Evolutionary conservation across 2,329 filamentous ascomycete species (phyloP), one percentile per base, ranked within the genome.

Genomic region (Hypomyces perniciosus): DNA sequence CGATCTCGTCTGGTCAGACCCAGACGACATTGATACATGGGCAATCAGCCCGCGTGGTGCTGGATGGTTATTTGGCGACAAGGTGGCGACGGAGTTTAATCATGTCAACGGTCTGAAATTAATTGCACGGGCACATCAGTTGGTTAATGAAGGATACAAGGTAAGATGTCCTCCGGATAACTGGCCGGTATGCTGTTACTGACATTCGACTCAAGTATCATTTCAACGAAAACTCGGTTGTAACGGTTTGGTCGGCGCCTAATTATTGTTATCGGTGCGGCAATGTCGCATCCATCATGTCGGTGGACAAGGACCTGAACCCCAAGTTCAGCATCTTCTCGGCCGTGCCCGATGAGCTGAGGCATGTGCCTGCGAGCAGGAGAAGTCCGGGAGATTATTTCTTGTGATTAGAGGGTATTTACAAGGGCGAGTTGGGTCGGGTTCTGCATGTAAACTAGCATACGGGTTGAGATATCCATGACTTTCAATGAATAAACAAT

Each of bases 141-240:
- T 99, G 2, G 96, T 96, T 61, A 95, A 99, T 63, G 93, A 99
- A 72, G 93, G 93, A 4, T 99, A 95, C 71, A 96, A 99, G 78
- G 88, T 96, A 62, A 56, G 68, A 58, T 9, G 26, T 12, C 27
- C 10, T 8, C 20, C 26, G 4, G 2, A 4, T 3, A 8, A 5
- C 30, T 40, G 8, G 27, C 46, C 37, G n/a, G 33, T 10, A 5
- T 55, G 13, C 64, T 72, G 26, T 27, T 42, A n/a, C 38, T 48
- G 9, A 34, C 38, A 20, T 44, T 28, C 9, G 60, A 73, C 55
- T 46, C 33, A 51, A 89, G 81, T 97, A 95, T 68, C 92, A 97
- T 67, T 97, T 97, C 71, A 80, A 86, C 48, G 88, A 96, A 67
- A 92, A 93, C 72, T 95, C 95, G 9, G 91, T 96, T 39, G 91